Conservation (phyloP, 164 flowering plant species). For the Annona squamosa region DNA sequence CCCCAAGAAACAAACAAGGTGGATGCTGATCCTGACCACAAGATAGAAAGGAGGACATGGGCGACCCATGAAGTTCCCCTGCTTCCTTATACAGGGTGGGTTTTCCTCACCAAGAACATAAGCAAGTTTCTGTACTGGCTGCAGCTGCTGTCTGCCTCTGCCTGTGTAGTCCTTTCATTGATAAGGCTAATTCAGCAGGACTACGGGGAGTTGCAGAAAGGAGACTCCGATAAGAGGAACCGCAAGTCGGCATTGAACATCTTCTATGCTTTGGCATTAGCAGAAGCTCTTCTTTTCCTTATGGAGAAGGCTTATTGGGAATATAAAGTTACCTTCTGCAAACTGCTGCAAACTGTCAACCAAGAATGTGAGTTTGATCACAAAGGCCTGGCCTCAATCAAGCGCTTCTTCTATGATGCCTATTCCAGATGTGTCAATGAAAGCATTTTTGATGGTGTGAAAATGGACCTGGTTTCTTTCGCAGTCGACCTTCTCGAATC, state of each 20-base stretch:
- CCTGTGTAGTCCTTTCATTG: constrained; percentile 65
- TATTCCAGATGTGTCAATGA: constrained; percentile 75
- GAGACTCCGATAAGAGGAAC: constrained; percentile 65
- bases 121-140: constrained; percentile 83
- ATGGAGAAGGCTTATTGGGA: constrained; percentile 89
- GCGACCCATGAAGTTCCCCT: constrained; percentile 73
- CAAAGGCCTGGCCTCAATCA: constrained; percentile 51
- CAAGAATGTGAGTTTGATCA: constrained; percentile 54
- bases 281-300: constrained; percentile 78
- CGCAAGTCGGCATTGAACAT: constrained; percentile 61
- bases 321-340: constrained; percentile 49
- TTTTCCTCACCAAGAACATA: constrained; percentile 61
- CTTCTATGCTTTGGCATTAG: constrained; percentile 74
- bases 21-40: constrained; percentile 22
- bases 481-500: constrained; percentile 72
- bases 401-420: constrained; percentile 86
- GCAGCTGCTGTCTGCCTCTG: constrained; percentile 71
- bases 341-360: constrained; percentile 58
- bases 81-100: constrained; percentile 65
- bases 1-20: neutral
- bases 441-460: constrained; percentile 88
- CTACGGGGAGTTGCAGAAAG: constrained; percentile 58
- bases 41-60: constrained; percentile 53
- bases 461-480: constrained; percentile 83
- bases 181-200: constrained; percentile 58